A percentile compares a stretch with the other conserved stretches of the same genome.
These are phyloP conservation scores for Canna indica DNA, from an alignment of 176 grass and related monocot species.

Conservation along the genomic window DNA sequence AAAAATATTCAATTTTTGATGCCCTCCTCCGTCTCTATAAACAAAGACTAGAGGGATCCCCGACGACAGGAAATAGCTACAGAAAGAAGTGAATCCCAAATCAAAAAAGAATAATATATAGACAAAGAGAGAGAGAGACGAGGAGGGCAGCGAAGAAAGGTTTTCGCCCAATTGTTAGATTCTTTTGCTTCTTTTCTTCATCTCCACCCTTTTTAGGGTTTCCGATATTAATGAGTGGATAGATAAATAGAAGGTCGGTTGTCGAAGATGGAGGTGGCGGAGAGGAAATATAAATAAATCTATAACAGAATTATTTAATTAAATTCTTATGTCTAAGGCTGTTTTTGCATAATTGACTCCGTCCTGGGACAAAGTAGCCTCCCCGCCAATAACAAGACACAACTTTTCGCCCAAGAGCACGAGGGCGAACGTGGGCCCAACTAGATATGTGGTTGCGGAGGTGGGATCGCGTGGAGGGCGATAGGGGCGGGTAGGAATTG, in stretches of 20 bases:
- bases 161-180: not conserved
- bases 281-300: not conserved
- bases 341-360: too few species aligned
- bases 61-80: not conserved
- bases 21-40: not conserved
- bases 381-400: too few species aligned
- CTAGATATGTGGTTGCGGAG: too few species aligned
- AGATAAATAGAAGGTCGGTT: not conserved
- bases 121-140: not conserved
- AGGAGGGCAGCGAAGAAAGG: not conserved
- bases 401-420: too few species aligned
- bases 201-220: conserved; percentile 1
- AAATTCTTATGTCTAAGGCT: too few species aligned
- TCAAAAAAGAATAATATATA: not conserved
- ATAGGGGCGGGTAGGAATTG: too few species aligned
- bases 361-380: too few species aligned
- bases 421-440: too few species aligned
- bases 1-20: not conserved
- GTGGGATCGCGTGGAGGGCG: too few species aligned
- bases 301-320: too few species aligned
- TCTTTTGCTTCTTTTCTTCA: not conserved
- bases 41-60: not conserved
- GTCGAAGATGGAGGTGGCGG: too few species aligned
- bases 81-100: not conserved
- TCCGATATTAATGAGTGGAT: not conserved